phyloP scores from a whole-genome alignment of 1,284 basidiomycete genomes.

The Schizophyllum amplum region DNA sequence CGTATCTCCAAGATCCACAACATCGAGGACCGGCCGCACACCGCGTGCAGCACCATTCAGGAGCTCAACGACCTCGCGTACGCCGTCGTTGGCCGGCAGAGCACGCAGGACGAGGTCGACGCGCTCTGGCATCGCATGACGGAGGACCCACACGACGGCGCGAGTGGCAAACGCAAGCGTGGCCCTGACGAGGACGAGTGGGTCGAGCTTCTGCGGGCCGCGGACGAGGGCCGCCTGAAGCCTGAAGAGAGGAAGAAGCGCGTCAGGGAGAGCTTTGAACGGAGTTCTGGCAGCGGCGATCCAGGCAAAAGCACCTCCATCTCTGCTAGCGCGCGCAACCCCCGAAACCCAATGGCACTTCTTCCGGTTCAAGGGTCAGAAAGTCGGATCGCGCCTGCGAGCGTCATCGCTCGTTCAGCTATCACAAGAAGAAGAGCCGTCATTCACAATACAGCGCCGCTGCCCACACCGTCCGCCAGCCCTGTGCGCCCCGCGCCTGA shows the following conservation, averaged over 20 bases:
- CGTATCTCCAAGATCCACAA: constrained; percentile 64
- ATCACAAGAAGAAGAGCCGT: too few relatives aligned
- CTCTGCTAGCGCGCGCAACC: background rate
- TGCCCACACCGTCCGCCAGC: background rate
- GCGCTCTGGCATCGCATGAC: background rate
- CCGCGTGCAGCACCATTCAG: constrained; percentile 38
- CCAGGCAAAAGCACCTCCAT: background rate
- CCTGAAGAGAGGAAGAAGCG: background rate
- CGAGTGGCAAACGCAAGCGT: background rate
- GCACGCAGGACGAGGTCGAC: background rate
- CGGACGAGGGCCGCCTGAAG: background rate
- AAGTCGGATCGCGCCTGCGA: too few relatives aligned
- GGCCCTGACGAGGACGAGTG: background rate
- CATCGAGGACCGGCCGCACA: constrained; percentile 52
- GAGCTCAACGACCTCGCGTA: constrained; percentile 45
- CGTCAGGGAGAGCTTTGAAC: background rate
- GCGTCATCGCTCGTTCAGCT: too few relatives aligned
- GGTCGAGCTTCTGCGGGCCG: background rate
- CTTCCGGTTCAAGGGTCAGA: too few relatives aligned
- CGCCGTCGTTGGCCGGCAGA: constrained; percentile 30
- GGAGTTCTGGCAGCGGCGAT: background rate
- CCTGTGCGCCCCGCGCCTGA: background rate
- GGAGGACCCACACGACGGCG: background rate
- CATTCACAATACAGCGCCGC: background rate
- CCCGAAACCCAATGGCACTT: too few relatives aligned